phyloP scores from a whole-genome alignment of 306 rosid species.

The Acmispon strigosus region DNA sequence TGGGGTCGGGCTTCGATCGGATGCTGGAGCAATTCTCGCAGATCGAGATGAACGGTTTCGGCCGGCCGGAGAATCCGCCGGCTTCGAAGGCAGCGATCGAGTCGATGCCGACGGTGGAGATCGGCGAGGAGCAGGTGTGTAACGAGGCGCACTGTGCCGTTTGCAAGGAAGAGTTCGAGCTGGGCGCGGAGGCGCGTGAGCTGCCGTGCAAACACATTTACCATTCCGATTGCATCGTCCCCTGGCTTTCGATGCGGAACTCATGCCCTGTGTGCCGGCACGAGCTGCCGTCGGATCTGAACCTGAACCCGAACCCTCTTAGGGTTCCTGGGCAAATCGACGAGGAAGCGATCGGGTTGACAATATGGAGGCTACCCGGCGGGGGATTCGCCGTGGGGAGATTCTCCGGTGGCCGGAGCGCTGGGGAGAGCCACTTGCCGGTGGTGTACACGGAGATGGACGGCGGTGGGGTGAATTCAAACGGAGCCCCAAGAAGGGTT shows the following conservation, averaged over 20 bases:
- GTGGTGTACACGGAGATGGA: constrained; percentile 92
- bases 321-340: constrained; percentile 37
- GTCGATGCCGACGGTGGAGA: constrained; percentile 73
- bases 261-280: constrained; percentile 95
- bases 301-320: too few species aligned
- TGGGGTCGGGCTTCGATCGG: constrained; percentile 81
- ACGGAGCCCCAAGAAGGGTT: constrained; percentile 37
- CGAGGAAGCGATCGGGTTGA: constrained; percentile 71
- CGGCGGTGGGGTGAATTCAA: constrained; percentile 32
- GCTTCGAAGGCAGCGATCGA: constrained; percentile 79
- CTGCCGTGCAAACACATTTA: constrained; percentile 92
- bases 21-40: constrained; percentile 74
- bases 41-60: constrained; percentile 69
- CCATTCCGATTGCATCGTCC: constrained; percentile 82
- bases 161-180: constrained; percentile 74
- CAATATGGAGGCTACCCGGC: constrained; percentile 89
- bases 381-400: constrained; percentile 91
- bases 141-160: constrained; percentile 78
- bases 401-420: constrained; percentile 47
- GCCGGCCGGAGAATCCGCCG: constrained; percentile 70
- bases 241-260: constrained; percentile 82
- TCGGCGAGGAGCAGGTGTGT: constrained; percentile 39
- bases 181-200: constrained; percentile 73
- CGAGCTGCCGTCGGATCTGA: constrained; percentile 62
- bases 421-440: constrained; percentile 58